Base-by-base conservation (phyloP, 768 basidiomycete species). In the Fistulinella prunicolor region DNA sequence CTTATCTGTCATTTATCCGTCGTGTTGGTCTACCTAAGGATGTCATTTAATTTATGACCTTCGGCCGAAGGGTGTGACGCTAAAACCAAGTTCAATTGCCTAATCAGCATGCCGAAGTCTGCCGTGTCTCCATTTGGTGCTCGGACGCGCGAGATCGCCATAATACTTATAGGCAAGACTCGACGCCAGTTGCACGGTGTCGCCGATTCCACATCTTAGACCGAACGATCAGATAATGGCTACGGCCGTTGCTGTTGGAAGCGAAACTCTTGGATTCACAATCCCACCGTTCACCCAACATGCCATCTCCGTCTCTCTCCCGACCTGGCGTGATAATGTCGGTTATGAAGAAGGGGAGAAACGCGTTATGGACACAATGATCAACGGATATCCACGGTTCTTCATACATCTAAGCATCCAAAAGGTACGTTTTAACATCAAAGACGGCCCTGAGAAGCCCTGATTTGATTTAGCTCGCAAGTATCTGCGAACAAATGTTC, bases 241-340 rank as follows among this genome's bases (percentile, higher is more conserved):
- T 1, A 34, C 30, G 8, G 36, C 54, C 6, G 24, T 50, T 19
- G 28, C 46, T 13, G 17, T 47, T 36, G 61, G n/a, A n/a, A n/a
- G n/a, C n/a, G n/a, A n/a, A n/a, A n/a, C n/a, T n/a, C n/a, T n/a
- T n/a, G n/a, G 86, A 4, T 61, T 66, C 21, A 54, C 85, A 4
- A 74, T 87, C 2, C 86, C 86, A 16, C 78, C 84, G 2, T 74
- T 80, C 62, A 86, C 82, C 4, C 81, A 85, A 10, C 94, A 97
- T 59, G 94, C 94, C 12, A 90, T 95, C 54, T 94, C 92, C 3
- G 92, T 95, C n/a, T 94, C 91, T 8, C 76, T 97, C 1, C 94
- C 94, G 0, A 94, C 81, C 24, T 97, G 94, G 94, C 71, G 72
- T 26, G 94, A 97, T 66, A 90, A 86, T 58, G 81, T 97, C 17